Conservation (phyloP, 1,139 yeast genomes). For the Debaryomycetaceae sp. region DNA sequence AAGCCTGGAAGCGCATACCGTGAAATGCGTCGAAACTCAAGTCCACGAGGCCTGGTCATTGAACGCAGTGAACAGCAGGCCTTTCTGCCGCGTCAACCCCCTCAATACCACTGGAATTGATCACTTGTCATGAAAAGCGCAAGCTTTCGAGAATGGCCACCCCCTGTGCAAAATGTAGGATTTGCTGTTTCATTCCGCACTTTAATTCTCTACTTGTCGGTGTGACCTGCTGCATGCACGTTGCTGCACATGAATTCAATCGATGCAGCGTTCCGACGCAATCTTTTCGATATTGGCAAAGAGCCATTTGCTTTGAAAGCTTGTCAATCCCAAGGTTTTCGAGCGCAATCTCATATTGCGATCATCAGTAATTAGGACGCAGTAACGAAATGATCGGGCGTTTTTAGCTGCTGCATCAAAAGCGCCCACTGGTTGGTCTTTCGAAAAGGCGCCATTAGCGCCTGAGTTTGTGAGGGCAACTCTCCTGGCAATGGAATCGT, state of each 20-base stretch:
- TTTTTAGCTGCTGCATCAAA: constrained; percentile 11
- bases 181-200: too few relatives aligned
- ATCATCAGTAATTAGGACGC: constrained; percentile 63
- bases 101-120: too few relatives aligned
- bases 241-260: constrained; percentile 10
- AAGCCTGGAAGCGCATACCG: too few relatives aligned
- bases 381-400: constrained; percentile 39
- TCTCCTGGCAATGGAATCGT: constrained; percentile 34
- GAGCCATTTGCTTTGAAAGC: constrained; percentile 53
- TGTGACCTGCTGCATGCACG: background rate
- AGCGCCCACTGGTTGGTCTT: constrained; percentile 2
- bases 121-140: too few relatives aligned
- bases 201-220: too few relatives aligned
- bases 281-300: constrained; percentile 40
- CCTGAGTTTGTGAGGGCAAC: constrained; percentile 8
- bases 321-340: constrained; percentile 44
- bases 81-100: too few relatives aligned
- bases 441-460: background rate
- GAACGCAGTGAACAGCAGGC: too few relatives aligned
- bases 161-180: background rate
- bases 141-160: too few relatives aligned
- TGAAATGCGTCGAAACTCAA: too few relatives aligned
- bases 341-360: constrained; percentile 62
- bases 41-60: too few relatives aligned
- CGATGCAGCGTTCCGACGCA: constrained; percentile 30